Evolutionary conservation across 768 basidiomycete genomes (phyloP), one percentile per base, ranked within the genome.

Genomic region (Mycena indigotica): DNA sequence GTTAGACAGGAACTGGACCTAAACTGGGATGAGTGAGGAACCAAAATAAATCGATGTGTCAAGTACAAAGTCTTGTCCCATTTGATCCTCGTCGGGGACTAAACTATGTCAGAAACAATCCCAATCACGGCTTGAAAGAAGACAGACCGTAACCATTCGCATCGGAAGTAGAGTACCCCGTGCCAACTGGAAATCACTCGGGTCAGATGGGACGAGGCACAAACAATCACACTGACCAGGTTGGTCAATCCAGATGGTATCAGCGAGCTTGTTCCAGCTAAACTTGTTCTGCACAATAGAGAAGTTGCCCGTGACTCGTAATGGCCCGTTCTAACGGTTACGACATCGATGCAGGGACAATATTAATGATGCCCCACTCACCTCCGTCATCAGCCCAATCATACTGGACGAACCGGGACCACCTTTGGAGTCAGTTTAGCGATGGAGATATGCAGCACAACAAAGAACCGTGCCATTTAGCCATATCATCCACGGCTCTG

Each of bases 221-320:
- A 30, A 41, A 10, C 5, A 35, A 19, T 28, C 24, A 28, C 44
- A 12, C 5, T 56, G 78, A 88, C 87, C 61, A 44, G 88, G 89
- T 53, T 90, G 85, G 65, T 91, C 89, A 41, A 91, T 71, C 86
- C 85, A 89, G 35, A 90, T 78, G 58, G 80, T 83, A 70, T 91
- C 89, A 0, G 84, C 81, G 19, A 88, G 66, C 23, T 72, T 76
- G 57, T 79, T 74, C 84, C 85, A 88, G 63, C 82, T 79, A 67
- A 81, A 78, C 4, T 78, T 67, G 61, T 89, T 89, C 13, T 76
- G 65, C 16, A 72, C 72, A 3, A 81, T 69, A 4, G 75, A 76
- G 60, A 82, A 84, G 62, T 87, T 72, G 50, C 71, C 71, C 5
- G 77, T 73, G 41, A 91, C 74, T 1, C 76, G 78, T 44, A 89